phyloP scores from a whole-genome alignment of 73 alveolate species.

The Paramecium bursaria region DNA sequence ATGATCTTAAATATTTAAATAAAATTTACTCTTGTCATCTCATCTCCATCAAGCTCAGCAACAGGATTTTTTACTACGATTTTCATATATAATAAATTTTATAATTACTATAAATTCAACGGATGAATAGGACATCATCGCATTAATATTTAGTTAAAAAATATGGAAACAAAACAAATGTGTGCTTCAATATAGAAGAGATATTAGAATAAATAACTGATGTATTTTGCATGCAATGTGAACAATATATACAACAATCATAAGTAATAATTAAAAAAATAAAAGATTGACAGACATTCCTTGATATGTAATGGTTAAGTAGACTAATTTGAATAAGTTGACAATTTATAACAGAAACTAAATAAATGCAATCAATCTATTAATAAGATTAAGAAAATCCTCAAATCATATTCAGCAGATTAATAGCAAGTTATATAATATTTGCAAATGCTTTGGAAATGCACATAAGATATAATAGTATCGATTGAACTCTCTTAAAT shows the following conservation, averaged over 20 bases:
- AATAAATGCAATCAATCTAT: conserved; percentile 37
- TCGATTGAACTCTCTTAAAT: background rate
- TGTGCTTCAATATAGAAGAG: conserved; percentile 36
- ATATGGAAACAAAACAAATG: conserved; percentile 35
- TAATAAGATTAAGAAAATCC: conserved; percentile 51
- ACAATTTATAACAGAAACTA: conserved; percentile 15
- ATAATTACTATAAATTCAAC: conserved; percentile 17
- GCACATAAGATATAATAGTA: background rate
- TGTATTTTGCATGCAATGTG: conserved; percentile 54
- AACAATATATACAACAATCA: background rate
- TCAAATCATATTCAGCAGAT: conserved; percentile 51
- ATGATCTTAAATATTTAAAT: conserved; percentile 55
- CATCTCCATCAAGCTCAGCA: conserved; percentile 94
- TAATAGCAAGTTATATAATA: conserved; percentile 45
- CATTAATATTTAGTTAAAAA: conserved; percentile 49
- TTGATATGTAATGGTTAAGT: conserved; percentile 24
- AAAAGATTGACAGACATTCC: conserved; percentile 18
- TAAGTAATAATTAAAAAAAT: background rate
- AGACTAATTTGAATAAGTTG: conserved; percentile 51
- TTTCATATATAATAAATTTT: conserved; percentile 59
- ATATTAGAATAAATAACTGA: conserved; percentile 17
- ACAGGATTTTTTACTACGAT: conserved; percentile 86
- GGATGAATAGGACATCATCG: background rate
- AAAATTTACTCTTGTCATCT: conserved; percentile 79
- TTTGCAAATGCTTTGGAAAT: conserved; percentile 60